Evolutionary conservation across 371 early-diverging fungal genomes (phyloP).

Genomic region (Phascolomyces articulosus): DNA sequence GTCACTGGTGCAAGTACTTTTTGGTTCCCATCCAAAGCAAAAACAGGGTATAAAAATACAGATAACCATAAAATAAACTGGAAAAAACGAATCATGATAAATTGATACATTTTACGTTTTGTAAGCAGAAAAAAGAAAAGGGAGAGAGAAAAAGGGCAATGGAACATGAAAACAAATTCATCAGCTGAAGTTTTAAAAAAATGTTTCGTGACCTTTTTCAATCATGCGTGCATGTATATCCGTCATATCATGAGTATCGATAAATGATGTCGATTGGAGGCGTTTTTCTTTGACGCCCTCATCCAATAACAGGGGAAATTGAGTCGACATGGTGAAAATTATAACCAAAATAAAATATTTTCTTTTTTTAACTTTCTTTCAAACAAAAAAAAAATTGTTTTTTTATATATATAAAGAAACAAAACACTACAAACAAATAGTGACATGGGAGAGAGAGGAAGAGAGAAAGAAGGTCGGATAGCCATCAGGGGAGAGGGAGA

Average conservation of each 20-base stretch:
- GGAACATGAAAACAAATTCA: too few relatives aligned
- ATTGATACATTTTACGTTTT: background rate
- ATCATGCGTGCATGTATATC: slow-evolving; percentile 1
- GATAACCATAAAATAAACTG: background rate
- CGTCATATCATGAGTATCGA: background rate
- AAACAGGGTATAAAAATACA: background rate
- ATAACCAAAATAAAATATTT: background rate
- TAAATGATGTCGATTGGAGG: background rate
- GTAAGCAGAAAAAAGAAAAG: background rate
- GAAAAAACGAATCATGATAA: background rate
- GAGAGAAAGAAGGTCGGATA: too few relatives aligned
- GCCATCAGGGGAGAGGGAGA: too few relatives aligned
- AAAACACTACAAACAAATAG: too few relatives aligned
- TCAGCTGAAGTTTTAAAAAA: background rate
- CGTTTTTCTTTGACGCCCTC: background rate
- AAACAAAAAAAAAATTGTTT: background rate
- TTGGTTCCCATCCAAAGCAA: background rate
- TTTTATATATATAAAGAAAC: too few relatives aligned
- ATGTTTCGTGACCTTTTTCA: slow-evolving; percentile 4
- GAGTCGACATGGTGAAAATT: too few relatives aligned
- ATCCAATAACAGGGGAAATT: too few relatives aligned
- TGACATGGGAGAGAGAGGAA: too few relatives aligned
- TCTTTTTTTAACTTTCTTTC: background rate
- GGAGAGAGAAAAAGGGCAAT: background rate
- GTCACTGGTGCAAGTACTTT: background rate